Percentiles rank a stretch among this genome's conserved stretches.
Conservation (phyloP, 1,139 yeast genomes). For the Saccharomycopsis phalli region DNA sequence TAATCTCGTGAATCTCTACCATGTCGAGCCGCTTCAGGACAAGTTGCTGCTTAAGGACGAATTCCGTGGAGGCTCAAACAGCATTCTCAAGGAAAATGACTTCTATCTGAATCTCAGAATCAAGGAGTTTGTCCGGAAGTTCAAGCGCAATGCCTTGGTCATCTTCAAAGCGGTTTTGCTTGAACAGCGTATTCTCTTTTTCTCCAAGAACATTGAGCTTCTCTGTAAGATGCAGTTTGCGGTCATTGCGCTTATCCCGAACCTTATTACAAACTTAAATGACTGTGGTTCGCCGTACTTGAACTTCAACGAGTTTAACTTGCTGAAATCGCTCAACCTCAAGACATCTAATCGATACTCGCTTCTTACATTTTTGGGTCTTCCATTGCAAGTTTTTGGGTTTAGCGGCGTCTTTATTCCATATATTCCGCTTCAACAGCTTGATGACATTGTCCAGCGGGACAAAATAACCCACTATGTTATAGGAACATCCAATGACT, state of each 20-base stretch:
- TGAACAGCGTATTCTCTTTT: conserved; percentile 61
- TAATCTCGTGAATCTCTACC: conserved; percentile 49
- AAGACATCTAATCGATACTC: conserved; percentile 73
- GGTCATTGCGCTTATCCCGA: conserved; percentile 61
- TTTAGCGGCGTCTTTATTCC: conserved; percentile 88
- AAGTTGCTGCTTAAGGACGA: conserved; percentile 8
- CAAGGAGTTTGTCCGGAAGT: conserved; percentile 52
- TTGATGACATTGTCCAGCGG: conserved; percentile 56
- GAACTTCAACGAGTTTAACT: conserved; percentile 44
- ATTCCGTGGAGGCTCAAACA: conserved; percentile 17
- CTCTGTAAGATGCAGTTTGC: conserved; percentile 69
- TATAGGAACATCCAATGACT: conserved; percentile 82
- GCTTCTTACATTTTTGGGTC: conserved; percentile 70
- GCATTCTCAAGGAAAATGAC: conserved; percentile 40
- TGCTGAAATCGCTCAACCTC: conserved; percentile 57
- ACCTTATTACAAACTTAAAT: conserved; percentile 59
- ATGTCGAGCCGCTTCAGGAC: conserved; percentile 7
- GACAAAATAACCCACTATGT: conserved; percentile 52
- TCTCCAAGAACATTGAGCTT: conserved; percentile 75
- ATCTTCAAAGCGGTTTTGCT: conserved; percentile 69
- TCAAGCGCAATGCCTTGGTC: conserved; percentile 53
- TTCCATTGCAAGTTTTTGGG: conserved; percentile 81
- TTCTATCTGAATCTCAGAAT: conserved; percentile 71
- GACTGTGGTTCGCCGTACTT: conserved; percentile 77
- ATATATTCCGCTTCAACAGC: conserved; percentile 83